Conservation (phyloP, 148 eudicot species). For the Arctostaphylos glauca region DNA sequence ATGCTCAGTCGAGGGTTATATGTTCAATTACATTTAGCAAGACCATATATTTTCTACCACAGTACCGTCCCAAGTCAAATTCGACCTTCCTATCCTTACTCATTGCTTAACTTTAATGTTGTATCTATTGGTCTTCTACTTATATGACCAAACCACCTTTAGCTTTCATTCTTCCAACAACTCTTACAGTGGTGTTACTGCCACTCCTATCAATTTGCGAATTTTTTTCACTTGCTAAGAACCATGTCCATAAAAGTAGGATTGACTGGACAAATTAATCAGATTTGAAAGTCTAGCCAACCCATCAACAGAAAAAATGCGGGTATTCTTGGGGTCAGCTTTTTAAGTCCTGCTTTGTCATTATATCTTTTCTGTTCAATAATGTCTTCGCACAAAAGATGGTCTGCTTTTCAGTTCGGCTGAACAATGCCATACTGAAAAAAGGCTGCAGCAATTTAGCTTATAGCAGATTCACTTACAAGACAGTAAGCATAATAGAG, state of each 20-base stretch:
- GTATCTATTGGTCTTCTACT: neutral
- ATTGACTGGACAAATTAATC: neutral
- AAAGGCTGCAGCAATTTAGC: neutral
- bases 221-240: neutral
- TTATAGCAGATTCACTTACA: neutral
- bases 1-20: neutral
- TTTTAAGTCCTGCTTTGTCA: slow-evolving; percentile 6
- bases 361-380: neutral
- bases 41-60: neutral
- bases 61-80: neutral
- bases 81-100: neutral
- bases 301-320: neutral
- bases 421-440: slow-evolving; percentile 2
- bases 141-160: neutral
- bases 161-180: neutral
- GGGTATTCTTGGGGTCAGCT: neutral
- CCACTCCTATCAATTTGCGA: neutral
- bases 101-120: neutral
- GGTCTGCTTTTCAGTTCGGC: neutral
- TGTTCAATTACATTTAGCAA: neutral
- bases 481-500: neutral
- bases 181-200: neutral
- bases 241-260: neutral
- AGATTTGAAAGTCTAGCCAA: neutral
- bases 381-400: neutral